Base-by-base conservation (phyloP, 164 flowering plant genomes). In the Stephania japonica region DNA sequence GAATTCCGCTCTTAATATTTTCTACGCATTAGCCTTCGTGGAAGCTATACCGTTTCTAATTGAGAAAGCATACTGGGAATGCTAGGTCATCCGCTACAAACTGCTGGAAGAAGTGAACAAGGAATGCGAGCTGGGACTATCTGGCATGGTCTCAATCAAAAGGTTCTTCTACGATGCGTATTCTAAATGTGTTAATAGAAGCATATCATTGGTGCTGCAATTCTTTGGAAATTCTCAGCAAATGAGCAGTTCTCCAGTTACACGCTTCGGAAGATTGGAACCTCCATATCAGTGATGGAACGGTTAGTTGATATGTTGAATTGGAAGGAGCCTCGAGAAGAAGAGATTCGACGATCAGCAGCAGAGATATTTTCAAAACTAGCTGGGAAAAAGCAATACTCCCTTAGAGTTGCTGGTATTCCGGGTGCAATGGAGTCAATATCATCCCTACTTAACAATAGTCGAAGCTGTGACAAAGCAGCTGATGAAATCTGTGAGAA, bases 391-490 rank as follows among this genome's bases (percentile, higher is more conserved):
- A 91, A 87, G 77, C 98, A 89, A 73, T 90, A 95, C 69, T 83
- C 94, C 1, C 85, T 91, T 1, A 84, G 97, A 5, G 91, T 95
- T 25, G 92, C 98, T 8, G 98, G 95, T 27, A 88, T 95, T 56
- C 89, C 98, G 0, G 98, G 99, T 10, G 93, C 98, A 0, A 83
- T 95, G 91, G 97, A 95, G 68, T 91, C 98, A 43, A 91, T 95
- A 59, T 90, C 99, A n/a, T 90, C 93, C 7, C 77, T 95, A 70
- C 89, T 95, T 3, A 82, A 91, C 69, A 77, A 78, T 21, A 75
- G 74, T 75, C 75, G 89, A 73, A 78, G 70, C 75, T 65, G 82
- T 21, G 67, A 42, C 10, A 76, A 71, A 42, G 83, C 86, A 67
- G 76, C 83, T 4, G 97, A 90, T 70, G 91, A 89, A 75, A 82